Base-by-base conservation (phyloP, 192 early-diverging fungal species). In the Gaertneriomyces semiglobifer region DNA sequence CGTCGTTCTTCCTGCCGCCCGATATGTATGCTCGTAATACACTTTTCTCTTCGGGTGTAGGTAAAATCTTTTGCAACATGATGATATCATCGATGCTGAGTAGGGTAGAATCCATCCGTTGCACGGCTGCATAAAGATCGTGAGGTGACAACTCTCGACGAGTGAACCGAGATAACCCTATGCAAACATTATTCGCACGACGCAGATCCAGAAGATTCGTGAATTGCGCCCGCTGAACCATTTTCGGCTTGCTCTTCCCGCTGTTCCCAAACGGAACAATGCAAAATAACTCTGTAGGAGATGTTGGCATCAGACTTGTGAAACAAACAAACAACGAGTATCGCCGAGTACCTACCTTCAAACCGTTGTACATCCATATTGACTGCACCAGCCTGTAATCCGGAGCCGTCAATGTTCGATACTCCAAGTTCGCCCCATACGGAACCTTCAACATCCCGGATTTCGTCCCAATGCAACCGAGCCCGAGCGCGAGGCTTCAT, bases 131-230 rank as follows among this genome's bases (percentile, higher is more conserved):
- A 4, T 70, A 44, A 14, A 85, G 42, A 8, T 71, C 62, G 25
- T 44, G 25, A 14, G 72, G 58, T 7, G 48, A 70, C 19, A 85
- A 45, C n/a, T 77, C 73, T 25, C 71, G 71, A n/a, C 83, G 72
- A 4, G 70, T 73, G 52, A 78, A 85, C 7, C 75, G 64, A 9
- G 77, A 73, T 19, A 84, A 62, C 12, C 77, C 75, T 55, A 85
- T 85, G 25, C 79, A 71, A 56, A 85, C 77, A 45, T 85, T 84
- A 45, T 85, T 82, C 3, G 82, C 80, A 10, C 83, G 77, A 4
- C 83, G 70, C 25, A 81, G 65, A 53, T 83, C 79, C 19, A 85
- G 68, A 12, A 85, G 63, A 19, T 72, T 81, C 11, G 78, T 83
- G 71, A 74, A 83, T 65, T 81, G 78, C 14, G 72, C 70, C 46